These are phyloP conservation scores for Teunomyces lycoperdinae DNA, from an alignment of 805 yeast species.

Conservation along the genomic window DNA sequence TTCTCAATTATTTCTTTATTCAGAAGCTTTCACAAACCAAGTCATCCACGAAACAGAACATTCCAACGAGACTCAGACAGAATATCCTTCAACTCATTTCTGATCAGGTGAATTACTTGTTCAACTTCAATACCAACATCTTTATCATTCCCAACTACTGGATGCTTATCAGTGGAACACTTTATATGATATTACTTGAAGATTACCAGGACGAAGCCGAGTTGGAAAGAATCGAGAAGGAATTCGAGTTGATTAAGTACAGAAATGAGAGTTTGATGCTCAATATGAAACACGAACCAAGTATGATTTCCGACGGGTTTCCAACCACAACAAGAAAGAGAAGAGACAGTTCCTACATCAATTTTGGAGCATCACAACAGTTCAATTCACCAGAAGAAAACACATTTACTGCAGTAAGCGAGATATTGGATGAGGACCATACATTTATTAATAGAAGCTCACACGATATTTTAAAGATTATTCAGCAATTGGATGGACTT, in stretches of 20 bases:
- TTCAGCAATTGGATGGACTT: constrained; percentile 35
- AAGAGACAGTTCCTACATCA: constrained; percentile 1
- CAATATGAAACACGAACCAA: constrained; percentile 28
- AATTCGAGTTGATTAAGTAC: constrained; percentile 58
- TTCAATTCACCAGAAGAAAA: constrained; percentile 2
- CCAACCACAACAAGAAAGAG: constrained; percentile 2
- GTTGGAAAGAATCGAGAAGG: constrained; percentile 36
- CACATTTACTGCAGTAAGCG: neutral
- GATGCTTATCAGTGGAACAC: constrained; percentile 48
- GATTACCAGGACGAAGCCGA: constrained; percentile 20
- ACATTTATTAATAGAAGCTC: constrained; percentile 19
- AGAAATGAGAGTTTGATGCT: constrained; percentile 71
- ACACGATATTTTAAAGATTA: constrained; percentile 31
- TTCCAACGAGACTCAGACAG: constrained; percentile 16
- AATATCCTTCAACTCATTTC: constrained; percentile 30
- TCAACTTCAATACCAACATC: constrained; percentile 52
- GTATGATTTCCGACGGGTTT: neutral
- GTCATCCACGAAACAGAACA: neutral
- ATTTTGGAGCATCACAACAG: neutral
- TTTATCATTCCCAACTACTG: constrained; percentile 66
- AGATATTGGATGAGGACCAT: constrained; percentile 11
- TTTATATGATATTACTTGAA: constrained; percentile 37
- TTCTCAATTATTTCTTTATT: constrained; percentile 42
- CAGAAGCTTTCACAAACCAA: neutral
- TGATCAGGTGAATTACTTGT: constrained; percentile 36